Base-by-base conservation (phyloP, 495 filamentous ascomycete species). In the Patellaria atrata region DNA sequence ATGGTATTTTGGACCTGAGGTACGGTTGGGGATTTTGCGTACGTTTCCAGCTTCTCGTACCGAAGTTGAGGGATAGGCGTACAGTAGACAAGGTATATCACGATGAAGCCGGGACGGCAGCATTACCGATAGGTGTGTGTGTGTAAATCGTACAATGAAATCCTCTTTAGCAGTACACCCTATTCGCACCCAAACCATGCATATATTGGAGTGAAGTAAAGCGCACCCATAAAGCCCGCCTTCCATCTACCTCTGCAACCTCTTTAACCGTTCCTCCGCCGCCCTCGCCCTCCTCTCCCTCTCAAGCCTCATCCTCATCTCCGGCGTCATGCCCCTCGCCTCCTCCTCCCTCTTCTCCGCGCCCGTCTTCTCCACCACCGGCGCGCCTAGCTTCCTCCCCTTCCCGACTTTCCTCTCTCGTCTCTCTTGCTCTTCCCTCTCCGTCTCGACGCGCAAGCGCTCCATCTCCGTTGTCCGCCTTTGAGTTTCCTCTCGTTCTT, bases 291-390 rank as follows among this genome's bases (percentile, higher is more conserved):
- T 76, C 33, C 75, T 66, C 57, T 83, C 82, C 53, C 82, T 64
- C 52, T 94, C 85, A 45, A 94, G 44, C 50, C 67, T 67, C 75
- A 74, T 68, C 52, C 71, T 70, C 71, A 79, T 80, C 61, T 94
- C 82, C 2, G 80, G 70, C 11, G 79, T 85, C 68, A 94, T 68
- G 0, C 84, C 85, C 47, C 80, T 68, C 38, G 65, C 73, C 50
- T 92, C 83, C 52, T 91, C 81, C 47, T 79, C 77, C 39, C 83
- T 70, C 53, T 67, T 75, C 52, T 92, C 79, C 37, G 76, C 67
- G 1, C 71, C 74, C 2, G 75, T 75, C 58, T 77, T 82, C 35
- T 68, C 68, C 23, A 68, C 53, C 39, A 56, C 56, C 15, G 49
- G 59, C 42, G 45, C 64, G 0, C 58, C 52, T 15, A 53, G 40